A percentile compares a stretch with the other conserved stretches of the same genome.
phyloP scores from a whole-genome alignment of 257 asterid species.

The Solanum clarkiae region DNA sequence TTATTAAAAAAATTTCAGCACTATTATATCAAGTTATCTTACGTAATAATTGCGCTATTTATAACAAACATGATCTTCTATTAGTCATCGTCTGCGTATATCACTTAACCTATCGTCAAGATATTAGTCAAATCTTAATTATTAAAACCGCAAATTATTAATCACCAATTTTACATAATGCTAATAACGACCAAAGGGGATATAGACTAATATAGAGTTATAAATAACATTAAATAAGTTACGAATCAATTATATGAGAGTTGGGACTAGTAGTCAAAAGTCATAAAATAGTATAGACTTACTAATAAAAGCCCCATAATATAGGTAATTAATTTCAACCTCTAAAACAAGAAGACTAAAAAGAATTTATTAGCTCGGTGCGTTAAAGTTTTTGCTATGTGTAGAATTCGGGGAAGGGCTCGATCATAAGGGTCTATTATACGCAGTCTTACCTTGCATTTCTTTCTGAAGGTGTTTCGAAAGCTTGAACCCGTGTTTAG shows the following conservation, averaged over 20 bases:
- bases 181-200: constrained; percentile 20
- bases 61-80: background rate
- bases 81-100: background rate
- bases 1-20: background rate
- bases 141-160: background rate
- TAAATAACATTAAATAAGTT: constrained; percentile 24
- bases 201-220: constrained; percentile 13
- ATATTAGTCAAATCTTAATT: background rate
- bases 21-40: background rate
- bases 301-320: background rate
- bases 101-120: background rate
- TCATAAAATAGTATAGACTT: background rate
- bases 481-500: too few species aligned
- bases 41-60: background rate
- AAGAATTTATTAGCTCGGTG: too few species aligned
- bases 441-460: too few species aligned
- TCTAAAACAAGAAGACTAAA: background rate
- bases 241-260: background rate
- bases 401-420: fast-evolving
- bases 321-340: background rate
- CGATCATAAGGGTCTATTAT: too few species aligned
- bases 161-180: background rate
- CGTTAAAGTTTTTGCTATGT: too few species aligned
- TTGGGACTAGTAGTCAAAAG: background rate
- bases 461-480: fast-evolving